phyloP scores from a whole-genome alignment of 1,284 basidiomycete species.

The Thelephora terrestris region DNA sequence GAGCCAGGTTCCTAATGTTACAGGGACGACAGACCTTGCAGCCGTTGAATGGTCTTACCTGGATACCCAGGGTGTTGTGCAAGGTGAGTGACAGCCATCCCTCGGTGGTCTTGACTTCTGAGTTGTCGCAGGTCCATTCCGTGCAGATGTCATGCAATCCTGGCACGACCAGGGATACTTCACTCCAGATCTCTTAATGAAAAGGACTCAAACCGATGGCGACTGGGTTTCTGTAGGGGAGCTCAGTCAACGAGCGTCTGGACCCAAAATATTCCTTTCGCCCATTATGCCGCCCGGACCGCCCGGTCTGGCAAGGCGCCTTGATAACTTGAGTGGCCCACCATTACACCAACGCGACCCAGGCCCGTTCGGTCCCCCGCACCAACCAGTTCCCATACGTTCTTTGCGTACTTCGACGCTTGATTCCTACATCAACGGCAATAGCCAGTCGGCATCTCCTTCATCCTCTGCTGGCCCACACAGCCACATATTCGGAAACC shows the following conservation, averaged over 20 bases:
- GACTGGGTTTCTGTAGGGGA: constrained; percentile 59
- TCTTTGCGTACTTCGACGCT: constrained; percentile 45
- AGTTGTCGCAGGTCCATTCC: constrained; percentile 69
- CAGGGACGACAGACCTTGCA: constrained; percentile 48
- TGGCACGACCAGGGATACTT: constrained; percentile 95
- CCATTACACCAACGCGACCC: constrained; percentile 26
- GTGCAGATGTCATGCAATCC: constrained; percentile 87
- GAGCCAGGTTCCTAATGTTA: constrained; percentile 14
- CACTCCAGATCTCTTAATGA: constrained; percentile 75
- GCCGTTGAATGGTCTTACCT: constrained; percentile 85
- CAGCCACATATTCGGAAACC: constrained; percentile 53
- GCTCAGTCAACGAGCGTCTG: constrained; percentile 39
- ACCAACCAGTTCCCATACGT: constrained; percentile 55
- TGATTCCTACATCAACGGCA: constrained; percentile 46
- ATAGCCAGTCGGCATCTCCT: constrained; percentile 53
- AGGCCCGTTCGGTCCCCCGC: constrained; percentile 36
- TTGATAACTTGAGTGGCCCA: constrained; percentile 33
- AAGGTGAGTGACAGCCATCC: constrained; percentile 44
- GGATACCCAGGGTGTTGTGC: constrained; percentile 81
- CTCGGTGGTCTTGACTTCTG: neutral
- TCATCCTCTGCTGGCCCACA: constrained; percentile 57
- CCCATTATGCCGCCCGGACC: constrained; percentile 33
- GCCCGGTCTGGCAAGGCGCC: constrained; percentile 42
- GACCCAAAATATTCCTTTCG: constrained; percentile 55
- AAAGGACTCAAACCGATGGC: constrained; percentile 55